Base-by-base conservation (phyloP, 2,329 filamentous ascomycete species). In the Claviceps sp. region DNA sequence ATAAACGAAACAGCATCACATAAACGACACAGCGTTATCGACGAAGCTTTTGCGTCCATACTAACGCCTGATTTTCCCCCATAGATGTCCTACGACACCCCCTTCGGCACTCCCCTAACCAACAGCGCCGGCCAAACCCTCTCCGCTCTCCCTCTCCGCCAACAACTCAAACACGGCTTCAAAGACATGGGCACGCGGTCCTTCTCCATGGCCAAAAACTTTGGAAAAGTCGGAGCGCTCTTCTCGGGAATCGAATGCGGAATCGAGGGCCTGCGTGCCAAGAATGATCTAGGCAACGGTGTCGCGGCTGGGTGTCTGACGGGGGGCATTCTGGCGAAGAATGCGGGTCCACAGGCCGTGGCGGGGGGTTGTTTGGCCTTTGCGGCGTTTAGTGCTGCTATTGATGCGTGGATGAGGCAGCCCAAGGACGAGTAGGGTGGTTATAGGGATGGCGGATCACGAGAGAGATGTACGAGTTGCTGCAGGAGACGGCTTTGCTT, bases 81-180 rank as follows among this genome's bases (percentile, higher is more conserved):
- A 49, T 55, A 95, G 88, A 98, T 98, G 93, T 85, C 88, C 70
- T 98, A 98, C 78, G 93, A 98, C 67, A 96, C 90, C 0, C 87
- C 91, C 54, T 84, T 89, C 70, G 85, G 79, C 66, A 72, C 67
- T 37, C 62, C 69, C 37, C 62, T 60, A 48, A 70, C 72, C 44
- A 69, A 69, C 61, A 61, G 64, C 47, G 61, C 66, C 18, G 59
- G 58, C 38, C 59, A 60, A 40, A 61, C 65, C 26, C 62, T 82
- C 55, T 65, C 72, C 43, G 74, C 75, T n/a, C 81, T 98, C 20
- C 90, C 93, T 30, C 76, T 91, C 57, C 79, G 82, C 46, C 81
- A 95, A 67, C 93, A 97, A 70, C 77, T 98, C 51, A 82, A 81
- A 56, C 71, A 79, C 62, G 93, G 93, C 50, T 88, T 98, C 73